These are phyloP conservation scores for Neurospora africana DNA, from an alignment of 495 filamentous ascomycete species.

Conservation along the genomic window DNA sequence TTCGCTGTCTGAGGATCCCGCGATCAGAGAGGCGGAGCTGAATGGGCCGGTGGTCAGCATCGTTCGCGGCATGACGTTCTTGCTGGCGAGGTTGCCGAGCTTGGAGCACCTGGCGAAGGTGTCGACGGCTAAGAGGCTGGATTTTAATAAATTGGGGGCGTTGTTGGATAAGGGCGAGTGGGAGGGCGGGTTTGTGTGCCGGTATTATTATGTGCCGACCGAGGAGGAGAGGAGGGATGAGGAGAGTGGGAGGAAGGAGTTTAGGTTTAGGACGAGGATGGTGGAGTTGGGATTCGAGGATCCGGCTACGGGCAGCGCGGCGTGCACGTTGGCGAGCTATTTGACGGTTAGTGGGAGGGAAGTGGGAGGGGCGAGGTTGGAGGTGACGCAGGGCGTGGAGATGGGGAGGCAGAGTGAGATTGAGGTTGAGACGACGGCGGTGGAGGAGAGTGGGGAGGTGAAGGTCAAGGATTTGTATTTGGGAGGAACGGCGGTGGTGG, in stretches of 20 bases:
- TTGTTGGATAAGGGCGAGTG: conserved; percentile 49
- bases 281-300: conserved; percentile 55
- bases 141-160: conserved; percentile 16
- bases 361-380: conserved; percentile 29
- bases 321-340: conserved; percentile 45
- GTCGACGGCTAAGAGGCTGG: conserved; percentile 8
- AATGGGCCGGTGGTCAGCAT: conserved; percentile 46
- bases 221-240: conserved; percentile 10
- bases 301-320: conserved; percentile 58
- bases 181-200: conserved; percentile 38
- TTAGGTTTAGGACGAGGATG: conserved; percentile 30
- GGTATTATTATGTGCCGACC: conserved; percentile 46
- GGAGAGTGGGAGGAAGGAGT: conserved; percentile 10
- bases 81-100: conserved; percentile 41
- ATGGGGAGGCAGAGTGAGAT: conserved; percentile 61
- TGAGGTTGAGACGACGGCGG: conserved; percentile 26
- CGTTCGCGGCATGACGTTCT: conserved; percentile 60
- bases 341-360: conserved; percentile 38
- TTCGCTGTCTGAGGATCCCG: conserved; percentile 14
- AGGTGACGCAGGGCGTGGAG: conserved; percentile 64
- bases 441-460: conserved; percentile 26
- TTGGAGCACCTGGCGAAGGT: conserved; percentile 35
- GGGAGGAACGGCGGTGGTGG: conserved; percentile 46
- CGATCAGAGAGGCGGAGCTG: conserved; percentile 26
- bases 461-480: conserved; percentile 41